A percentile compares a stretch with the other conserved stretches of the same genome.
These are phyloP conservation scores for Bothriochloa decipiens DNA, from an alignment of 176 grass and related monocot species.

Conservation along the genomic window DNA sequence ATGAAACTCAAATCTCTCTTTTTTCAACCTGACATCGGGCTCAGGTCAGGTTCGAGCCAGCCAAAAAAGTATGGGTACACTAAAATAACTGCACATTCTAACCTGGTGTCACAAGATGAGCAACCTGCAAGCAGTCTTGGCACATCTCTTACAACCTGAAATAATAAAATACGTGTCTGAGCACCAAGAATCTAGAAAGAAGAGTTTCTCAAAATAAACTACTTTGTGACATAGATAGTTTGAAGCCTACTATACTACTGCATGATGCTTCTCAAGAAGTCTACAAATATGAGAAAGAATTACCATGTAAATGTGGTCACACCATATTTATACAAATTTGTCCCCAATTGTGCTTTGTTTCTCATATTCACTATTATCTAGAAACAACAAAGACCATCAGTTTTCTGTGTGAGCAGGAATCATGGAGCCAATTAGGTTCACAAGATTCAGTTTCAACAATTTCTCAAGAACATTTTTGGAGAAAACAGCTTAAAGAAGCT, in stretches of 20 bases:
- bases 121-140: conserved; percentile 26
- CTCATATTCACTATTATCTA: not conserved
- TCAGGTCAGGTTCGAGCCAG: not conserved
- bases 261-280: not conserved
- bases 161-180: not conserved
- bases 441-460: not conserved
- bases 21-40: not conserved
- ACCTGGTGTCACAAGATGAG: conserved; percentile 30
- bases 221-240: not conserved
- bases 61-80: not conserved
- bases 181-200: conserved; percentile 1
- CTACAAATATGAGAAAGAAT: not conserved
- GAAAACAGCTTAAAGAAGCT: not conserved
- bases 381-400: not conserved
- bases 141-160: conserved; percentile 26
- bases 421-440: not conserved
- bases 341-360: not conserved
- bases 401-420: not conserved
- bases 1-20: not conserved
- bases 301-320: not conserved
- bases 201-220: not conserved
- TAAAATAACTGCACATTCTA: conserved; percentile 14
- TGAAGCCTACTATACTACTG: not conserved
- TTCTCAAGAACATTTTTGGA: not conserved
- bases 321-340: not conserved